Evolutionary conservation across 257 asterid genomes (phyloP), one percentile per base, ranked within the genome.

Genomic region (Apocynum venetum): DNA sequence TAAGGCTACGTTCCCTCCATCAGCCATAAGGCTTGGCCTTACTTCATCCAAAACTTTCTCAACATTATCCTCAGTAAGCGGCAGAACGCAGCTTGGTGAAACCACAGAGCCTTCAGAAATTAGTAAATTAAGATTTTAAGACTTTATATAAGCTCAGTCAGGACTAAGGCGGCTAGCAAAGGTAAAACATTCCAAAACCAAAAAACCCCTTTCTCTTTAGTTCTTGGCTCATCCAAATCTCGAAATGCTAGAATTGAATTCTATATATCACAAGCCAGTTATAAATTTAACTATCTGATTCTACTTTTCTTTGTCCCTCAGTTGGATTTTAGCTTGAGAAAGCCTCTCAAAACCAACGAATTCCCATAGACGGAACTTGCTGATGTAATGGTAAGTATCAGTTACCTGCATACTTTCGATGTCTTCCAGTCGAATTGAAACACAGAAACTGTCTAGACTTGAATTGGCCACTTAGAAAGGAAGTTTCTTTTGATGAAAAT

Each of bases 1-100:
- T 4, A 93, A 85, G 44, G 82, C 94, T 56, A 93, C 98, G 81
- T 93, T 91, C 6, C 98, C 98, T 65, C 98, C 98, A 87, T 93
- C 97, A 52, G 90, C 96, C 96, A 90, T 93, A 76, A 93, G 89
- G 66, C 93, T 87, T 25, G 97, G 96, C 87, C 98, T 85, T 56
- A 93, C 98, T 74, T 84, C 88, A 63, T 91, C 96, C 86, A 93
- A 82, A 51, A 93, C 96, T 82, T 36, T 91, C 90, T 93, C 97
- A 14, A 93, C 97, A 65, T 91, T 93, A 78, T 91, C 96, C 85
- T 89, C 98, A 0, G 98, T 93, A 64, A 93, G 88, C 35, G 98
- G 94, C 74, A 88, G 79, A 76, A 87, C 90, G 60, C 92, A 88
- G 35, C 84, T 84, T 15, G 96, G 89, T 48, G 84, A 89, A 85